Percentiles rank a stretch among this genome's conserved stretches.
phyloP scores from a whole-genome alignment of 83 land plant genomes.

The Isoetes engelmannii region DNA sequence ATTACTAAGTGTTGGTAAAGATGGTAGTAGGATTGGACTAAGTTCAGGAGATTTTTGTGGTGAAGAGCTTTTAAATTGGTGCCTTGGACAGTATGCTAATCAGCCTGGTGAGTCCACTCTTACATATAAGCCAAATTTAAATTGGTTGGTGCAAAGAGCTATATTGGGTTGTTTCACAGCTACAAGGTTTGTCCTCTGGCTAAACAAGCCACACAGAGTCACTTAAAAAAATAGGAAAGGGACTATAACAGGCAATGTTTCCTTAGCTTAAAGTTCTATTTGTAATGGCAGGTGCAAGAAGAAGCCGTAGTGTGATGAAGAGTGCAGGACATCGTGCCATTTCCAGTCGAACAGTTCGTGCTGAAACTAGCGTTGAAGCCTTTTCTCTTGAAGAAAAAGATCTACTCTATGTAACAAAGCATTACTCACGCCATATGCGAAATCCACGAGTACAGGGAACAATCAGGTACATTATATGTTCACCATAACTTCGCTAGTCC shows the following conservation, averaged over 20 bases:
- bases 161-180: no score
- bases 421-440: slow-evolving; percentile 22
- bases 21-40: slow-evolving; percentile 32
- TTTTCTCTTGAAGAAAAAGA: slow-evolving; percentile 29
- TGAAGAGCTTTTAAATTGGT: slow-evolving; percentile 77
- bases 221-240: no score
- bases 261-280: background rate
- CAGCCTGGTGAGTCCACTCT: no score
- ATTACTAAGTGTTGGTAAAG: slow-evolving; percentile 42
- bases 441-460: slow-evolving; percentile 34
- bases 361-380: slow-evolving; percentile 32
- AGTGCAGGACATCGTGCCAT: slow-evolving; percentile 12
- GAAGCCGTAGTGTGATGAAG: background rate
- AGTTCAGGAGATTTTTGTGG: slow-evolving; percentile 64
- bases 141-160: no score
- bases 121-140: no score
- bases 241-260: background rate
- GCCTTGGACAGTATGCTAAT: slow-evolving; percentile 35
- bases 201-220: no score
- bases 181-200: no score
- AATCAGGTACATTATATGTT: slow-evolving; percentile 31
- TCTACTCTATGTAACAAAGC: slow-evolving; percentile 20
- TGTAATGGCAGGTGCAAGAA: background rate
- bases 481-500: background rate
- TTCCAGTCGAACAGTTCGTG: slow-evolving; percentile 26